phyloP scores from a whole-genome alignment of 2,329 filamentous ascomycete species.

The Monascus ruber region DNA sequence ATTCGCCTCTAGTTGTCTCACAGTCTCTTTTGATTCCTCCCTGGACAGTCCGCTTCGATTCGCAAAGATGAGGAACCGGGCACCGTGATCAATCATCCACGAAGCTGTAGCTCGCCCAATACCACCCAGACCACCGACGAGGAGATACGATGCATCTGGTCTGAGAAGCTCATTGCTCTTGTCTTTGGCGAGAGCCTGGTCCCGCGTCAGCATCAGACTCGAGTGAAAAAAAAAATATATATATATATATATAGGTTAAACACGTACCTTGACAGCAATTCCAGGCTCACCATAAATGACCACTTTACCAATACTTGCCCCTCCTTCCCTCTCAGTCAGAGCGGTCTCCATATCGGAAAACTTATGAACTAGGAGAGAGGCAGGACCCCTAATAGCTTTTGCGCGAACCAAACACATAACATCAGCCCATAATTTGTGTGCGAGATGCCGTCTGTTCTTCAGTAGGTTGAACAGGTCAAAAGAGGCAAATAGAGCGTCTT shows the following conservation, averaged over 20 bases:
- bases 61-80: slow-evolving; percentile 40
- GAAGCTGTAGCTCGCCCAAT: slow-evolving; percentile 16
- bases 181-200: slow-evolving; percentile 1
- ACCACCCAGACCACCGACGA: slow-evolving; percentile 18
- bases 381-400: slow-evolving; percentile 5
- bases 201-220: background rate
- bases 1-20: slow-evolving; percentile 8
- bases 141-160: slow-evolving; percentile 12
- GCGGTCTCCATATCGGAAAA: slow-evolving; percentile 7
- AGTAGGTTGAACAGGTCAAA: slow-evolving; percentile 7
- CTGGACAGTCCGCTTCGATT: slow-evolving; percentile 31
- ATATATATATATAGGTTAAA: too few relatives aligned
- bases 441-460: slow-evolving; percentile 1
- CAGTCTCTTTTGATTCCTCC: slow-evolving; percentile 7
- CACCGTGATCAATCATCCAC: slow-evolving; percentile 41
- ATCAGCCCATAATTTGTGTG: slow-evolving; percentile 4
- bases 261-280: slow-evolving; percentile 7
- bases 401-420: slow-evolving; percentile 7
- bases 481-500: slow-evolving; percentile 6
- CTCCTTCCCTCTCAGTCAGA: background rate
- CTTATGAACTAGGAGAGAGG: background rate
- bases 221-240: too few relatives aligned
- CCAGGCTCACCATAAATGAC: slow-evolving; percentile 2
- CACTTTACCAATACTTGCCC: background rate
- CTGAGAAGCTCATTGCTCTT: slow-evolving; percentile 1